Evolutionary conservation across 192 early-diverging fungal genomes (phyloP), one percentile per base, ranked within the genome.

Genomic region (Coemansia sp.): DNA sequence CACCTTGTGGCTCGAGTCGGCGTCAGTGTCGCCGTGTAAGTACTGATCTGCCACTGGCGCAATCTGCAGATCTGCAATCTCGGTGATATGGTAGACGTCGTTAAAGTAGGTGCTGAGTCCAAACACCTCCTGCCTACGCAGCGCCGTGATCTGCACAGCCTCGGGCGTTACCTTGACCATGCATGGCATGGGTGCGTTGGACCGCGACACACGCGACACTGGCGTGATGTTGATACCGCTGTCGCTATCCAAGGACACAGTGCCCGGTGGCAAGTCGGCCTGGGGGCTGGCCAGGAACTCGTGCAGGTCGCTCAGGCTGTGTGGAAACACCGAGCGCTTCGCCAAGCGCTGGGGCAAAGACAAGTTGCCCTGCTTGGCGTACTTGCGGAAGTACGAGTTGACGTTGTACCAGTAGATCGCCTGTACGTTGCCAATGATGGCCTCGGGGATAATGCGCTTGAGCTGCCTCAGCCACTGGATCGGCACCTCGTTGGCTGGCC

Each of bases 1-100:
- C 40, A 46, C 47, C 69, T 75, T 77, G 46, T 68, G 50, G 16
- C 52, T 33, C 10, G 27, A 33, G 64, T 65, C 49, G 0, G 69
- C 53, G 16, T 72, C 74, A 16, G 57, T 38, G 41, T 70, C 75
- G 53, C 57, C 57, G 15, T 60, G 57, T 33, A 60, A 33, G 57
- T 60, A 34, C 31, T 60, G 57, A 24, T 64, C 62, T 1, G 44
- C 43, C 20, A 66, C 50, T 5, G 70, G 67, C 53, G 75, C 62
- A 60, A 85, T 71, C 40, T 84, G 76, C 46, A 93, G 75, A 39
- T 95, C 94, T 9, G 89, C 80, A 47, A 97, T 87, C 57, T 95
- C 95, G 3, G 89, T 87, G 39, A 96, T 93, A 68, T 93, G 92
- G 71, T 89, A 93, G 13, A 95, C 90, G 68, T 98, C 96, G 68